Conservation (phyloP, 371 early-diverging fungal species). For the Gilbertella persicaria region DNA sequence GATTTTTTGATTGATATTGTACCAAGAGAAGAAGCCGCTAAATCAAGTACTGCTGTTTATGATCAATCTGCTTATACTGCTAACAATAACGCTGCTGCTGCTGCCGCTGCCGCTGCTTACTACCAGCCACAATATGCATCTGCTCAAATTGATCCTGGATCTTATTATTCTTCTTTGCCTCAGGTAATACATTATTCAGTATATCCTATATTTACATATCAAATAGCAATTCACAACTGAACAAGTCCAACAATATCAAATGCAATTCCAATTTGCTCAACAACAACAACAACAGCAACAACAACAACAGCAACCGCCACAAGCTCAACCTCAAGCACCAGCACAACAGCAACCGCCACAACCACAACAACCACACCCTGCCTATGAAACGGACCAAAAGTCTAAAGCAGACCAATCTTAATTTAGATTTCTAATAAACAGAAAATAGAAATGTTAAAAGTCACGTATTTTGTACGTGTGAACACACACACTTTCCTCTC, state of each 20-base stretch:
- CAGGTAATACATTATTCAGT: background rate
- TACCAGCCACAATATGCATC: background rate
- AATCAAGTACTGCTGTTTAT: slow-evolving; percentile 24
- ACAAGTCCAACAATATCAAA: slow-evolving; percentile 25
- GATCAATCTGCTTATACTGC: slow-evolving; percentile 25
- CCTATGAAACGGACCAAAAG: too few relatives aligned
- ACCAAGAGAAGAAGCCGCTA: slow-evolving; percentile 81
- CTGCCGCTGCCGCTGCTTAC: slow-evolving; percentile 20
- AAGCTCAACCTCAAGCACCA: background rate
- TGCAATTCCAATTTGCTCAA: slow-evolving; percentile 23
- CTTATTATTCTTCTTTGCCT: background rate
- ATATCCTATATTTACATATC: background rate
- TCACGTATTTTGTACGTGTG: too few relatives aligned
- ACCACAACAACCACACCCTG: background rate
- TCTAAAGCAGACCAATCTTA: too few relatives aligned
- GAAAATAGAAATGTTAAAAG: too few relatives aligned
- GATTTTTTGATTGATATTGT: slow-evolving; percentile 99
- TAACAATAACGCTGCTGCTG: slow-evolving; percentile 22
- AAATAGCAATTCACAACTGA: slow-evolving; percentile 18
- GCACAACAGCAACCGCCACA: background rate
- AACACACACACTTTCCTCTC: too few relatives aligned
- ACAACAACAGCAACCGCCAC: slow-evolving; percentile 8
- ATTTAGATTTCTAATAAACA: too few relatives aligned
- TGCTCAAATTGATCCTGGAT: background rate
- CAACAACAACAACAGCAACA: slow-evolving; percentile 24